phyloP scores from a whole-genome alignment of 352 stramenopile genomes.

The Pythium sukuiense region DNA sequence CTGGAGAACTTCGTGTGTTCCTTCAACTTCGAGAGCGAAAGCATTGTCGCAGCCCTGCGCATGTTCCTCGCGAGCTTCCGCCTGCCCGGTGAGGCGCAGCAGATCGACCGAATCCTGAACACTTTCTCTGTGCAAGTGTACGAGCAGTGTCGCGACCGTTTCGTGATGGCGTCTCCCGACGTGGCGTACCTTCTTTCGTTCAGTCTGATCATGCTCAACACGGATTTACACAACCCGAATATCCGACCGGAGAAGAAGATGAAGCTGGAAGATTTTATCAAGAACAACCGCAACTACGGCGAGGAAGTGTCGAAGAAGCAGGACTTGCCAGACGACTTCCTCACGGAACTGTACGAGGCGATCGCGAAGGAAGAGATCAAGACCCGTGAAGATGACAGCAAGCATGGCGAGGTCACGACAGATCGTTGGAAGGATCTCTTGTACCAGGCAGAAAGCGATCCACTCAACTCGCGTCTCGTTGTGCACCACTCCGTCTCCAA shows the following conservation, averaged over 20 bases:
- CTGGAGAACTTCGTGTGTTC: slow-evolving; percentile 70
- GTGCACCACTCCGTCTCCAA: slow-evolving; percentile 25
- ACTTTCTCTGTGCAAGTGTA: slow-evolving; percentile 85
- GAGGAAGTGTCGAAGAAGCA: slow-evolving; percentile 74
- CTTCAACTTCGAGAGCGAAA: slow-evolving; percentile 81
- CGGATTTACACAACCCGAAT: slow-evolving; percentile 86
- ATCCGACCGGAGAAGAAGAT: slow-evolving; percentile 87
- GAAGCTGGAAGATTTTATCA: slow-evolving; percentile 84
- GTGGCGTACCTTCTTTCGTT: slow-evolving; percentile 91
- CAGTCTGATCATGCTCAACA: slow-evolving; percentile 90
- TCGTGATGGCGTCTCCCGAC: slow-evolving; percentile 83
- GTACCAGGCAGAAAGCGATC: slow-evolving; percentile 67
- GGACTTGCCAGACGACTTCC: slow-evolving; percentile 70
- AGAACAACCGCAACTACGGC: slow-evolving; percentile 90
- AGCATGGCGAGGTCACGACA: slow-evolving; percentile 72
- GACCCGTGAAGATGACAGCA: slow-evolving; percentile 78
- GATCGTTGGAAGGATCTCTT: slow-evolving; percentile 82
- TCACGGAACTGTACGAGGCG: slow-evolving; percentile 71
- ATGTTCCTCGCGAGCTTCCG: slow-evolving; percentile 88
- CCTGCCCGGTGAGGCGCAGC: slow-evolving; percentile 81
- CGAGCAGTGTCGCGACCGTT: slow-evolving; percentile 81
- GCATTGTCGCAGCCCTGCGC: slow-evolving; percentile 67
- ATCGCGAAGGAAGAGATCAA: slow-evolving; percentile 81
- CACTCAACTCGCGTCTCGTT: slow-evolving; percentile 59
- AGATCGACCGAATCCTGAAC: slow-evolving; percentile 89